A percentile compares a stretch with the other conserved stretches of the same genome.
Conservation (phyloP, 345 rosid genomes). For the Eucalyptus coolabah region DNA sequence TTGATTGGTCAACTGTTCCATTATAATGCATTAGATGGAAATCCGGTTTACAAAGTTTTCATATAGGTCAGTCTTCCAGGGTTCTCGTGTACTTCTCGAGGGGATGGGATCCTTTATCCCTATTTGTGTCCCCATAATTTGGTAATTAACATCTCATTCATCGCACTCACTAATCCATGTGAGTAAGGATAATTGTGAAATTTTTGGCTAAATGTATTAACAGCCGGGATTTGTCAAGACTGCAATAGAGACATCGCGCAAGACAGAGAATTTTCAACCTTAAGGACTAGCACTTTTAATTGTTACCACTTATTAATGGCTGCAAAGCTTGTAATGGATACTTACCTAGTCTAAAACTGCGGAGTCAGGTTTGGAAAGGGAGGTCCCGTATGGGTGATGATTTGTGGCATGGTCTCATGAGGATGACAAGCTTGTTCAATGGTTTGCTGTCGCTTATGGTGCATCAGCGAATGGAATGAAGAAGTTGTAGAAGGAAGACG, state of each 20-base stretch:
- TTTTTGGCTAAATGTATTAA: background rate
- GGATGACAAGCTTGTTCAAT: too few relatives aligned
- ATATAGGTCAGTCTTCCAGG: background rate
- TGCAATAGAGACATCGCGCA: background rate
- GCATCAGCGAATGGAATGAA: too few relatives aligned
- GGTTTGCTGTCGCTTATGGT: too few relatives aligned
- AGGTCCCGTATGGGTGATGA: too few relatives aligned
- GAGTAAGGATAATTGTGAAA: background rate
- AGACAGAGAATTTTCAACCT: background rate
- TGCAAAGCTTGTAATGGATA: too few relatives aligned
- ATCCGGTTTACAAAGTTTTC: background rate
- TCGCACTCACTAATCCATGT: background rate
- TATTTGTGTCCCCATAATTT: background rate
- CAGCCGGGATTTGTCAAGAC: background rate
- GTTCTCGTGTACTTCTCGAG: background rate
- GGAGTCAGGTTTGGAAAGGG: too few relatives aligned
- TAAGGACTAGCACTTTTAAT: too few relatives aligned
- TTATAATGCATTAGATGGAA: background rate
- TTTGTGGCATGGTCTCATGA: too few relatives aligned
- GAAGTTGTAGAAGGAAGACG: too few relatives aligned
- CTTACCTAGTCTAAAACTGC: too few relatives aligned
- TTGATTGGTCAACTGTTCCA: background rate
- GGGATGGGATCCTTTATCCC: background rate
- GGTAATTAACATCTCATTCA: background rate
- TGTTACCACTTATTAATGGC: too few relatives aligned